Base-by-base conservation (phyloP, 2,329 filamentous ascomycete genomes). In the Alternaria metachromatica region DNA sequence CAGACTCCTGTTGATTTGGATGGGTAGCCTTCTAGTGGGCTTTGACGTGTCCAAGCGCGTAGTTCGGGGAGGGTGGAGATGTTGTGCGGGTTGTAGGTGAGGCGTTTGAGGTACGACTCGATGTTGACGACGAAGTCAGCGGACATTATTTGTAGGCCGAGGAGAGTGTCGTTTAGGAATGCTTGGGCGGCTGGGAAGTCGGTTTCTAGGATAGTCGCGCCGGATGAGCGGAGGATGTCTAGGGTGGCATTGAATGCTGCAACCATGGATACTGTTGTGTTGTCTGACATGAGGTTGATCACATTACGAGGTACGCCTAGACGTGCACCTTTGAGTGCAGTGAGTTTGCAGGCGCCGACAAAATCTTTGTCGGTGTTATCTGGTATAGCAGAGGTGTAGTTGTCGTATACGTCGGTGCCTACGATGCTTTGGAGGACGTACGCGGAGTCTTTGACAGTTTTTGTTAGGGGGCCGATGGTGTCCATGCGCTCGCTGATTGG, bases 231-330 rank as follows among this genome's bases (percentile, higher is more conserved):
- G 23, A 88, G 72, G 0, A 81, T 73, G 11, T 92, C 71, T 23
- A 83, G 72, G 2, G 70, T 60, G 0, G 81, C 72, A 10, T 93
- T 72, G 25, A 83, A 72, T 1, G 70, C 60, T 2, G 86, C 76
- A 4, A 93, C 84, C 7, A 84, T 81, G 0, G 80, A 68, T 57
- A 85, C 83, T 77, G 92, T 88, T 41, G 87, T 84, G 3, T 78
- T 68, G 45, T 88, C 84, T 0, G 88, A 87, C 49, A 88, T 81
- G 0, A 84, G 81, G 91, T 90, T 94, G 80, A 93, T 90, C 67
- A 86, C 88, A 45, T 87, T 78, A 90, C 90, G 92, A 0, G 91
- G 91, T 0, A 94, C 80, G 7, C 91, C 91, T 61, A 94, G 93
- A 0, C 82, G 85, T 2, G 89, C 90, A 9, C 86, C 87, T 68